phyloP scores from a whole-genome alignment of 176 grass and related monocot species.

The Triticum turgidum region DNA sequence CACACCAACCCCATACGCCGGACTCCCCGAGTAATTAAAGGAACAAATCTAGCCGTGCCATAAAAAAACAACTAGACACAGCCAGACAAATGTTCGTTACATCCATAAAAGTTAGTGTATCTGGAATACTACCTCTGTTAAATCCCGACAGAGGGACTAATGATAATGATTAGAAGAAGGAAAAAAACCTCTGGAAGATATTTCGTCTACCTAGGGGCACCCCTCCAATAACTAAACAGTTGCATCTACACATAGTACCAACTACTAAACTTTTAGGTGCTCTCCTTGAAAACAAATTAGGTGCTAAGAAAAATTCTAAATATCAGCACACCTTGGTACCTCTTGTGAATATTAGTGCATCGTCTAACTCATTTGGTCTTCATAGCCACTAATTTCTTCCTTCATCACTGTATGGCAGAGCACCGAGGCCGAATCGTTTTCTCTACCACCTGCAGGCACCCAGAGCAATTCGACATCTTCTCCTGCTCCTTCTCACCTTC shows the following conservation, averaged over 20 bases:
- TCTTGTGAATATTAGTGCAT: background rate
- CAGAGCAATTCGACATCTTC: constrained; percentile 21
- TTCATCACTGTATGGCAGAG: constrained; percentile 6
- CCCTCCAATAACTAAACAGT: background rate
- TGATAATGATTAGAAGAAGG: background rate
- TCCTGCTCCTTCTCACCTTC: background rate
- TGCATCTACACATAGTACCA: background rate
- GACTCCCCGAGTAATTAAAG: too few relatives aligned
- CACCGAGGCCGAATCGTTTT: constrained; percentile 26
- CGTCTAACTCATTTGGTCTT: background rate
- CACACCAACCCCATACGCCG: too few relatives aligned
- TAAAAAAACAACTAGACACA: background rate
- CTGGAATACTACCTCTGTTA: too few relatives aligned
- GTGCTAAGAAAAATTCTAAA: background rate
- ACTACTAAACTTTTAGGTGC: background rate
- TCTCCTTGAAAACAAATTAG: background rate
- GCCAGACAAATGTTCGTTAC: background rate
- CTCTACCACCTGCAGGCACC: constrained; percentile 27
- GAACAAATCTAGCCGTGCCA: too few relatives aligned
- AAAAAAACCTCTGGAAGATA: background rate
- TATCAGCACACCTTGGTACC: background rate
- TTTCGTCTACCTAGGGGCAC: too few relatives aligned
- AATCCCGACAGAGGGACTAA: background rate
- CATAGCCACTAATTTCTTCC: background rate
- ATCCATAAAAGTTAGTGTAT: background rate